These are phyloP conservation scores for Prunus davidiana DNA, from an alignment of 306 rosid species.

Conservation along the genomic window DNA sequence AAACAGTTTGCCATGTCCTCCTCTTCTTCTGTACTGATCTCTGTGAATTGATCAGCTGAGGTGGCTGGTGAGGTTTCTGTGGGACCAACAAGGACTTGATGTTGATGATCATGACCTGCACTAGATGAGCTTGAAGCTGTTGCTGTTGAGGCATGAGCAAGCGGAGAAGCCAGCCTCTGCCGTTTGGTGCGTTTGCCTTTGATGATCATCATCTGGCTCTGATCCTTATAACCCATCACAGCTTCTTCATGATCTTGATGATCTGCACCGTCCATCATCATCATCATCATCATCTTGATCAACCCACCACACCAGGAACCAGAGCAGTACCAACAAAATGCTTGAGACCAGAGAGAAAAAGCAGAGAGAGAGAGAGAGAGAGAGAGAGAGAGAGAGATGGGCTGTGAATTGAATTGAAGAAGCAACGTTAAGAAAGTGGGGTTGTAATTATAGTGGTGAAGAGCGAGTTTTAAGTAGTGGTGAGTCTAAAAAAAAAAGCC, in stretches of 20 bases:
- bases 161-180: constrained; percentile 45
- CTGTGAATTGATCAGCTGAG: constrained; percentile 22
- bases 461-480: constrained; percentile 28
- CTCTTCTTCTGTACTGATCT: constrained; percentile 35
- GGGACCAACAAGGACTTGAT: background rate
- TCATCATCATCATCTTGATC: background rate
- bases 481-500: background rate
- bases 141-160: constrained; percentile 24
- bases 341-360: background rate
- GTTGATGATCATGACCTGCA: constrained; percentile 1
- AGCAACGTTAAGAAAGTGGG: constrained; percentile 21
- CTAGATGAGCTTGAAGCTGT: constrained; percentile 36
- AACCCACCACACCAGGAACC: background rate
- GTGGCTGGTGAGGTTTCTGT: constrained; percentile 18
- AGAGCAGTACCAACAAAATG: background rate
- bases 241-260: constrained; percentile 28
- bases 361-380: background rate
- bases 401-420: background rate
- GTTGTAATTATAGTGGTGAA: constrained; percentile 31
- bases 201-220: constrained; percentile 34
- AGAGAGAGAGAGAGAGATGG: background rate
- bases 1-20: constrained; percentile 83
- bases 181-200: constrained; percentile 82
- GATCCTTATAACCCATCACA: constrained; percentile 19
- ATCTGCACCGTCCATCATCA: constrained; percentile 36